Percentiles rank a stretch among this genome's conserved stretches.
Conservation (phyloP, 148 eudicot species). For the Heliosperma pusillum region DNA sequence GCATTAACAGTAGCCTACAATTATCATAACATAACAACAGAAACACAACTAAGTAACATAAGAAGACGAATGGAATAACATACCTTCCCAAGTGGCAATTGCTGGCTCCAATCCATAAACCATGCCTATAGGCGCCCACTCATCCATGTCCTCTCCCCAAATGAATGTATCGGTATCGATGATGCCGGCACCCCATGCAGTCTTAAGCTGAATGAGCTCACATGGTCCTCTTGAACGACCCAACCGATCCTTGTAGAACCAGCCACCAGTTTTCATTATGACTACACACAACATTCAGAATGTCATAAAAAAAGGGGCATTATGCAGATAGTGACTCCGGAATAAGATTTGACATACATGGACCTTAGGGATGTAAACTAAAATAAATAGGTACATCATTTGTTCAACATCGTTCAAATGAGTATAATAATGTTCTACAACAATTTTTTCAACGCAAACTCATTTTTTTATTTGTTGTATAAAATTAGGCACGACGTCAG, state of each 20-base stretch:
- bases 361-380: not conserved
- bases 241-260: slow-evolving; percentile 80
- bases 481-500: too few species aligned
- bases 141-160: slow-evolving; percentile 98
- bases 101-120: slow-evolving; percentile 82
- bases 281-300: slow-evolving; percentile 33
- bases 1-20: not conserved
- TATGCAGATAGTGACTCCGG: not conserved
- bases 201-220: slow-evolving; percentile 84
- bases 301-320: not conserved
- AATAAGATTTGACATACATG: not conserved
- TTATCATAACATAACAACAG: too few species aligned
- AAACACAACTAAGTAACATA: slow-evolving; percentile 3
- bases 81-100: slow-evolving; percentile 95
- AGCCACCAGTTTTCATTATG: slow-evolving; percentile 79
- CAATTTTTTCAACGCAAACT: not conserved
- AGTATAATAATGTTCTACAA: not conserved
- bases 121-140: slow-evolving; percentile 98
- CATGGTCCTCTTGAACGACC: slow-evolving; percentile 93
- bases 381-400: not conserved
- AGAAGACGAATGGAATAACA: slow-evolving; percentile 16
- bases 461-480: not conserved
- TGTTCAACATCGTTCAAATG: not conserved
- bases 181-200: slow-evolving; percentile 91
- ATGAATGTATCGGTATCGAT: slow-evolving; percentile 84